A percentile compares a stretch with the other conserved stretches of the same genome.
phyloP scores from a whole-genome alignment of 139 green algal genomes.

The Tetraselmis chui region DNA sequence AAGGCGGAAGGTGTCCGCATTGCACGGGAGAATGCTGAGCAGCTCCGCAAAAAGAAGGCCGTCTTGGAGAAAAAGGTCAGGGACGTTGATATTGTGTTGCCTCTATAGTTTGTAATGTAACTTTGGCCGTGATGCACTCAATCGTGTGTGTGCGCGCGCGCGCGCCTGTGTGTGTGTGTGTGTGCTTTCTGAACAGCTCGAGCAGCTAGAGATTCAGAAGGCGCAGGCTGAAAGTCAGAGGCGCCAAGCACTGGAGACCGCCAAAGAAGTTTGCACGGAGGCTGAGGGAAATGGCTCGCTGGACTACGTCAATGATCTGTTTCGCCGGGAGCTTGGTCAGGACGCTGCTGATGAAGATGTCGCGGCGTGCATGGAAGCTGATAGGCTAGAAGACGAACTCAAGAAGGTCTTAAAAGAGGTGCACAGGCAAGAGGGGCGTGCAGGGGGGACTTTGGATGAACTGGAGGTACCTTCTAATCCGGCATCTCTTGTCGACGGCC shows the following conservation, averaged over 20 bases:
- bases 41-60: neutral
- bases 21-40: neutral
- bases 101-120: too few species aligned
- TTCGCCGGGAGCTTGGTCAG: neutral
- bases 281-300: neutral
- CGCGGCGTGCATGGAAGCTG: neutral
- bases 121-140: too few species aligned
- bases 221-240: slow-evolving; percentile 18
- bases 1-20: neutral
- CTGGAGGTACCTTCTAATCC: slow-evolving; percentile 17
- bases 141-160: too few species aligned
- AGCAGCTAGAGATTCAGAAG: slow-evolving; percentile 25
- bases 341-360: neutral
- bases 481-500: too few species aligned
- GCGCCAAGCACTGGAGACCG: neutral
- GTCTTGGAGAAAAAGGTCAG: too few species aligned
- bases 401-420: neutral
- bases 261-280: neutral
- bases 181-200: slow-evolving; percentile 20
- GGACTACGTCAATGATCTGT: neutral
- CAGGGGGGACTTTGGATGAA: slow-evolving; percentile 24
- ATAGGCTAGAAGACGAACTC: neutral
- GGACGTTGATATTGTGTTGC: too few species aligned
- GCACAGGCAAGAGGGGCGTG: neutral
- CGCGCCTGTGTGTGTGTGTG: neutral